Percentiles rank a stretch among this genome's conserved stretches.
phyloP scores from a whole-genome alignment of 495 filamentous ascomycete genomes.

The Friedmanniomyces endolithicus region DNA sequence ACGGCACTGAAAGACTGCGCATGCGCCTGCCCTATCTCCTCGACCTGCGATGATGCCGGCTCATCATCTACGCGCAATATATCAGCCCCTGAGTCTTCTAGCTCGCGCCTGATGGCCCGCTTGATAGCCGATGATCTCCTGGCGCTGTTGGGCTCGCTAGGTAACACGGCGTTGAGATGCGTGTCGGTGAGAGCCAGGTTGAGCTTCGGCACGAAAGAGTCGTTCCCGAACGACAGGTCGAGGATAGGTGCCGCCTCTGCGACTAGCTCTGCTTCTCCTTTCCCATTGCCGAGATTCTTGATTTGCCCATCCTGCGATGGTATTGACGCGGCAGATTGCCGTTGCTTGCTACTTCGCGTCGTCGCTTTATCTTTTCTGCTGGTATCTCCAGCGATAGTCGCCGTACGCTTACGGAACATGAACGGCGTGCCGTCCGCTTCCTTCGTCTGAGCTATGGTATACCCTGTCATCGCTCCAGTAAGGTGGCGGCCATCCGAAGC shows the following conservation, averaged over 20 bases:
- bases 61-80: background rate
- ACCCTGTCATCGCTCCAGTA: background rate
- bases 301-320: background rate
- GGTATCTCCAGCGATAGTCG: background rate
- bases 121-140: constrained; percentile 1
- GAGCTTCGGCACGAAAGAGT: constrained; percentile 9
- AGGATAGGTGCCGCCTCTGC: constrained; percentile 2
- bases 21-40: background rate
- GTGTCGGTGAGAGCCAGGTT: constrained; percentile 12
- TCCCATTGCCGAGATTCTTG: background rate
- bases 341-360: background rate
- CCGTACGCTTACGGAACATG: constrained; percentile 11
- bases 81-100: background rate
- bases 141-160: background rate
- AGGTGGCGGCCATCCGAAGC: background rate
- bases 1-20: background rate
- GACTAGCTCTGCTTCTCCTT: background rate
- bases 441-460: background rate
- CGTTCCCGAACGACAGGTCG: constrained; percentile 12
- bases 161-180: constrained; percentile 9
- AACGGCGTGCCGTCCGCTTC: constrained; percentile 8
- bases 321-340: background rate
- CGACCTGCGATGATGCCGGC: constrained; percentile 4
- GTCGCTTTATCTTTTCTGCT: background rate
- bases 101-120: constrained; percentile 1